Evolutionary conservation across 352 stramenopile genomes (phyloP).

Genomic region (Paralagenidium karlingii): DNA sequence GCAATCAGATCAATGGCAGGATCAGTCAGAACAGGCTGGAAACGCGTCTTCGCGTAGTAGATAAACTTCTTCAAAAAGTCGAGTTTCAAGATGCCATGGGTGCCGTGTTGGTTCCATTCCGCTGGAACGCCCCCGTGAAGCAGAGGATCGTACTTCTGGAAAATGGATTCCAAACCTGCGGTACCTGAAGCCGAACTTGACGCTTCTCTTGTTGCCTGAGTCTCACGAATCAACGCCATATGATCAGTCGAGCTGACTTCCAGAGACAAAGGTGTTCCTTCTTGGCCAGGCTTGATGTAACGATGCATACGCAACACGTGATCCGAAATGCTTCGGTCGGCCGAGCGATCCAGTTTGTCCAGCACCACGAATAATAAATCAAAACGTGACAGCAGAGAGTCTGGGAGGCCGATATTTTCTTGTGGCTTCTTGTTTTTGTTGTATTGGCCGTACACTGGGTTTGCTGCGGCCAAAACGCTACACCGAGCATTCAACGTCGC

Average conservation of each 20-base stretch:
- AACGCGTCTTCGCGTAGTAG: constrained; percentile 96
- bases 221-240: constrained; percentile 48
- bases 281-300: constrained; percentile 81
- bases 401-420: constrained; percentile 98
- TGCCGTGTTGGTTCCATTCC: constrained; percentile 25
- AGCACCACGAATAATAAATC: constrained; percentile 99
- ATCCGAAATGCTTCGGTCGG: constrained; percentile 92
- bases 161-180: constrained; percentile 73
- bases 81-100: constrained; percentile 82
- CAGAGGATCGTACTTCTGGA: constrained; percentile 85
- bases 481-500: constrained; percentile 98
- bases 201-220: constrained; percentile 20
- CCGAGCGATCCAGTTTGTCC: constrained; percentile 93
- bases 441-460: constrained; percentile 99
- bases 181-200: no score
- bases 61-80: constrained; percentile 99
- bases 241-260: constrained; percentile 72
- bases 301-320: constrained; percentile 97
- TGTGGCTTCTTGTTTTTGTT: constrained; percentile 96
- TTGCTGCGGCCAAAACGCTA: constrained; percentile 97
- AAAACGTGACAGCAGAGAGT: constrained; percentile 99
- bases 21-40: constrained; percentile 77
- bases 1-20: constrained; percentile 90
- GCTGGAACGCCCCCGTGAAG: constrained; percentile 75
- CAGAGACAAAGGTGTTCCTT: constrained; percentile 84